Conservation (phyloP, 1,284 basidiomycete genomes). For the Macrocystidia cucumis region DNA sequence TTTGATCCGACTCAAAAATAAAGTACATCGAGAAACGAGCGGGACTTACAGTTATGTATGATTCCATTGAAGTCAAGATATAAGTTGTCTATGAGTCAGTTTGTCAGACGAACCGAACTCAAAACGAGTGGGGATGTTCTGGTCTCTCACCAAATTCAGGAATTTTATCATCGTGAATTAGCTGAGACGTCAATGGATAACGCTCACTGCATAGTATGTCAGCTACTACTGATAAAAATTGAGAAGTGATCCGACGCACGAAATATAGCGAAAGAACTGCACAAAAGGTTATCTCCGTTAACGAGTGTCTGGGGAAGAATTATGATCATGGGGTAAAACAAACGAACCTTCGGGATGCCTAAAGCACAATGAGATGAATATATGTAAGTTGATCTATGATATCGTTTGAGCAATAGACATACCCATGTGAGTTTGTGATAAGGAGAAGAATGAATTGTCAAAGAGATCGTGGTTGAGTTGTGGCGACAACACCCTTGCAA, state of each 20-base stretch:
- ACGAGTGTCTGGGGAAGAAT: too few relatives aligned
- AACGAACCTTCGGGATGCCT: slow-evolving; percentile 57
- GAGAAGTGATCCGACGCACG: slow-evolving; percentile 38
- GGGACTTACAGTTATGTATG: slow-evolving; percentile 84
- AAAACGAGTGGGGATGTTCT: slow-evolving; percentile 6
- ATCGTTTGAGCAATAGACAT: too few relatives aligned
- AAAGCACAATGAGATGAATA: slow-evolving; percentile 3
- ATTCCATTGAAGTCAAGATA: slow-evolving; percentile 99
- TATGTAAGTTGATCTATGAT: too few relatives aligned
- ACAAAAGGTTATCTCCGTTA: too few relatives aligned
- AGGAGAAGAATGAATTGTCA: not conserved
- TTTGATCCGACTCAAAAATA: not conserved
- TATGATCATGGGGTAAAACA: too few relatives aligned
- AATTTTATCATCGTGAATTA: slow-evolving; percentile 96
- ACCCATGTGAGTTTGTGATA: not conserved
- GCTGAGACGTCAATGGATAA: slow-evolving; percentile 96
- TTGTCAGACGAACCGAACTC: slow-evolving; percentile 1
- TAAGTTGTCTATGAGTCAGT: slow-evolving; percentile 56
- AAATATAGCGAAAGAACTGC: slow-evolving; percentile 81
- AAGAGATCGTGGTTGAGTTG: too few relatives aligned
- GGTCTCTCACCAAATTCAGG: slow-evolving; percentile 76
- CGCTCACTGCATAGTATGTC: slow-evolving; percentile 67
- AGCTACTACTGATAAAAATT: too few relatives aligned
- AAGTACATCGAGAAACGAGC: not conserved
- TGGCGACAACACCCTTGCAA: too few relatives aligned